Base-by-base conservation (phyloP, 257 asterid species). In the Solanum bulbocastanum region DNA sequence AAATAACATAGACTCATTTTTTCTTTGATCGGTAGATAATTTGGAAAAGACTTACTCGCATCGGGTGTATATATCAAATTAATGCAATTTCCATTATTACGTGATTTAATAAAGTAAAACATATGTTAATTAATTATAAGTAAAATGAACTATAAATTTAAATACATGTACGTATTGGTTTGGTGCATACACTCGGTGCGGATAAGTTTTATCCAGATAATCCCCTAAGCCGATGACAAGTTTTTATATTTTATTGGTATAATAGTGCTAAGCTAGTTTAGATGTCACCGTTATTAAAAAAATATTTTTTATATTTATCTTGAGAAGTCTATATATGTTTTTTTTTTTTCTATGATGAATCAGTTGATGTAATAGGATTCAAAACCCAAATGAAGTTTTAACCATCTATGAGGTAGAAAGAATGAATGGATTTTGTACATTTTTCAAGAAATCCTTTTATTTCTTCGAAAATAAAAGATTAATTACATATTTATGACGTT, bases 31-130 rank as follows among this genome's bases (percentile, higher is more conserved):
- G 40, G 10, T 79, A 30, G 9, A 10, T 79, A 79, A 79, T 44
- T 0, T 0, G 52, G 52, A 12, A 44, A 44, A 44, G 12, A 44
- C 0, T 44, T 44, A 44, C 0, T 0, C 2, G 16, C 52, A 44
- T 44, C 0, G 13, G 0, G 16, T 44, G 52, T 44, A 12, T 44
- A 12, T 44, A 44, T 0, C 16, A 44, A 44, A 44, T 0, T 44
- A 44, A 44, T 44, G 52, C 16, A 44, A 12, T 4, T 44, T 44
- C 1, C 52, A 44, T 44, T 44, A 44, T 44, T 44, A 12, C 52
- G 2, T 44, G 52, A 44, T 44, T 44, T 44, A 44, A 44, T 44
- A 2, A 44, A 44, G 52, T 12, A 44, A 44, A 44, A 44, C 52
- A 44, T 16, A 44, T 12, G 52, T 44, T 44, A 44, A 44, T 44